Evolutionary conservation across 2,329 filamentous ascomycete species (phyloP).

Genomic region (Ceratocystis cubensis): DNA sequence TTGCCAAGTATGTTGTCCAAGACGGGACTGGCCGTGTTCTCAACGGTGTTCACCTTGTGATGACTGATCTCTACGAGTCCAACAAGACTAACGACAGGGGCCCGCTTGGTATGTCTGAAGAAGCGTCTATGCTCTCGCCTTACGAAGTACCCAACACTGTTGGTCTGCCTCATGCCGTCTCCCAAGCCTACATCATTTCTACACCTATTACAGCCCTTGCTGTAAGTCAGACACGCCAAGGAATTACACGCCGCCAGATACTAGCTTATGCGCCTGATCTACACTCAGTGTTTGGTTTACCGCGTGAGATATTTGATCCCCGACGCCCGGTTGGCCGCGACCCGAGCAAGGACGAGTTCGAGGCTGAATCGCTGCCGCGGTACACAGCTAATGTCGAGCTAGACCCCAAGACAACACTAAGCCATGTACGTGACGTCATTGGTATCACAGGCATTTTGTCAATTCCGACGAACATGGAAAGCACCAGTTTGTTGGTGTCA

Average conservation of each 20-base stretch:
- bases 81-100: slow-evolving; percentile 73
- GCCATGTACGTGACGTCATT: slow-evolving; percentile 69
- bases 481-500: slow-evolving; percentile 78
- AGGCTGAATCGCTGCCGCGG: slow-evolving; percentile 63
- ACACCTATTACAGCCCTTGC: slow-evolving; percentile 67
- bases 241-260: slow-evolving; percentile 73
- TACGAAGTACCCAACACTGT: slow-evolving; percentile 42
- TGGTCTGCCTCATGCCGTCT: slow-evolving; percentile 59
- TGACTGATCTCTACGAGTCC: slow-evolving; percentile 87
- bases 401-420: slow-evolving; percentile 67
- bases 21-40: slow-evolving; percentile 42
- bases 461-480: slow-evolving; percentile 71
- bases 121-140: slow-evolving; percentile 65
- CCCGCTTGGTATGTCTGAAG: slow-evolving; percentile 47
- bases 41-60: slow-evolving; percentile 73
- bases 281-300: slow-evolving; percentile 66
- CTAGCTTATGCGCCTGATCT: slow-evolving; percentile 64
- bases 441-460: slow-evolving; percentile 64
- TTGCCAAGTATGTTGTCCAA: slow-evolving; percentile 45
- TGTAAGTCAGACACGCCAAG: slow-evolving; percentile 81
- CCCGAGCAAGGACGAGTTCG: slow-evolving; percentile 61
- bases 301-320: slow-evolving; percentile 67
- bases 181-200: slow-evolving; percentile 69
- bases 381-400: slow-evolving; percentile 72
- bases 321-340: slow-evolving; percentile 77